phyloP scores from a whole-genome alignment of 2,329 filamentous ascomycete species.

The Diaporthe sp. region DNA sequence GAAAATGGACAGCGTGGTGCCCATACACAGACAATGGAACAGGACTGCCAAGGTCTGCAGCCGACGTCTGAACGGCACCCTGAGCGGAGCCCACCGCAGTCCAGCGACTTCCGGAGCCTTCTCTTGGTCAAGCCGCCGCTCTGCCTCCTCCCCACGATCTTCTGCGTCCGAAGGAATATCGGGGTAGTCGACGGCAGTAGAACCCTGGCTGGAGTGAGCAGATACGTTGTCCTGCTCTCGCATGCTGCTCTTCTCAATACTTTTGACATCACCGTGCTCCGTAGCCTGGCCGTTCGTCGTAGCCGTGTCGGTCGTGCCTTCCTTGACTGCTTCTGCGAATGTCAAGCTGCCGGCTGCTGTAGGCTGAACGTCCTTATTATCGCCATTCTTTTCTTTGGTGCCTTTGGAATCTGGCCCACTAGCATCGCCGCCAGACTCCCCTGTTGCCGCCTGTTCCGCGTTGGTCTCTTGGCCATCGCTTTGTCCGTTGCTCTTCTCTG shows the following conservation, averaged over 20 bases:
- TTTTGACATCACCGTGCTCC: not conserved
- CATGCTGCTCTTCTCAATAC: not conserved
- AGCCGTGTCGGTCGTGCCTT: constrained; percentile 7
- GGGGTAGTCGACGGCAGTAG: constrained; percentile 39
- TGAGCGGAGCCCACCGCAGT: constrained; percentile 87
- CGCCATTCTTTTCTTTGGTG: not conserved
- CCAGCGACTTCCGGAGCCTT: constrained; percentile 53
- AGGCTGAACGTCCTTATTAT: constrained; percentile 19
- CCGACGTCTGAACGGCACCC: constrained; percentile 78
- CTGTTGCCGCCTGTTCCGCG: not conserved
- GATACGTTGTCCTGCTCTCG: not conserved
- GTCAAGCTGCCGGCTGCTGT: constrained; percentile 38
- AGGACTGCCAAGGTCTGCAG: constrained; percentile 85
- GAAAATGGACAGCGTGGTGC: constrained; percentile 81
- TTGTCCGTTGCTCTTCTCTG: not conserved
- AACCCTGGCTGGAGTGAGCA: constrained; percentile 34
- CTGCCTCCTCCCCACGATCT: constrained; percentile 24
- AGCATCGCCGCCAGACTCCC: not conserved
- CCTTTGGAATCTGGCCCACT: not conserved
- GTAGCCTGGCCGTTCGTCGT: constrained; percentile 10
- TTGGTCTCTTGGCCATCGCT: not conserved
- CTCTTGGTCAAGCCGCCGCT: constrained; percentile 32
- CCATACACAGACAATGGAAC: constrained; percentile 79
- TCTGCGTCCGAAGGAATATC: constrained; percentile 35
- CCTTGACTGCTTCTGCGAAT: constrained; percentile 39